Conservation (phyloP, 169 alveolate genomes). For the Plasmodium relictum region DNA sequence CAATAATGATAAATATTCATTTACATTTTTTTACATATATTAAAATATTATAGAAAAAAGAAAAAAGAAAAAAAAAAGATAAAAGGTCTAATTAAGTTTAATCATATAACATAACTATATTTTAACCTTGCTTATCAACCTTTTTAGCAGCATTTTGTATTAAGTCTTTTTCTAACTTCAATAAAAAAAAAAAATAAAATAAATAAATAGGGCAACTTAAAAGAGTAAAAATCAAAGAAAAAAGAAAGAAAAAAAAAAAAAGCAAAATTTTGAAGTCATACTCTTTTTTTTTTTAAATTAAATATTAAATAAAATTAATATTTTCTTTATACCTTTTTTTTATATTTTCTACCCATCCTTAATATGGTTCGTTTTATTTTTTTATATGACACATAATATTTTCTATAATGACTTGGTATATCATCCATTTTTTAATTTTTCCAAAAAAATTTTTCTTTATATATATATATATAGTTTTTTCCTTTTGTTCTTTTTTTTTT, state of each 20-base stretch:
- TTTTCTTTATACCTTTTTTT: constrained; percentile 37
- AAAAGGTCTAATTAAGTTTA: not conserved
- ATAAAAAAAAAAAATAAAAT: constrained; percentile 18
- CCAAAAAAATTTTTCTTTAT: too few relatives aligned
- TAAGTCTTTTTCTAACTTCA: constrained; percentile 60
- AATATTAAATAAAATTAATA: too few relatives aligned
- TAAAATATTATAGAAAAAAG: too few relatives aligned
- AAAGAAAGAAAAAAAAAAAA: not conserved
- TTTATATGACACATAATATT: constrained; percentile 62
- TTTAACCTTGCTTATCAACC: constrained; percentile 69
- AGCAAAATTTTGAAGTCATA: not conserved
- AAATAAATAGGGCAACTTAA: not conserved
- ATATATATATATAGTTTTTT: too few relatives aligned
- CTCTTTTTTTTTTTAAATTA: too few relatives aligned
- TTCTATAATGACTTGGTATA: constrained; percentile 52
- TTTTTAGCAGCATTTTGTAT: constrained; percentile 54
- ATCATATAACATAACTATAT: not conserved
- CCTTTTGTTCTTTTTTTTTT: too few relatives aligned
- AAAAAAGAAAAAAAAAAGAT: not conserved
- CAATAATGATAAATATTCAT: too few relatives aligned
- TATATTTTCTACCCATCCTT: constrained; percentile 50
- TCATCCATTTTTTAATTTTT: constrained; percentile 35
- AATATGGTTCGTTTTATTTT: constrained; percentile 48
- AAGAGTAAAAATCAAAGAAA: not conserved
- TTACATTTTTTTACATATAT: not conserved